Evolutionary conservation across 2,329 filamentous ascomycete species (phyloP), one percentile per base, ranked within the genome.

Genomic region (Venturia oleaginea): DNA sequence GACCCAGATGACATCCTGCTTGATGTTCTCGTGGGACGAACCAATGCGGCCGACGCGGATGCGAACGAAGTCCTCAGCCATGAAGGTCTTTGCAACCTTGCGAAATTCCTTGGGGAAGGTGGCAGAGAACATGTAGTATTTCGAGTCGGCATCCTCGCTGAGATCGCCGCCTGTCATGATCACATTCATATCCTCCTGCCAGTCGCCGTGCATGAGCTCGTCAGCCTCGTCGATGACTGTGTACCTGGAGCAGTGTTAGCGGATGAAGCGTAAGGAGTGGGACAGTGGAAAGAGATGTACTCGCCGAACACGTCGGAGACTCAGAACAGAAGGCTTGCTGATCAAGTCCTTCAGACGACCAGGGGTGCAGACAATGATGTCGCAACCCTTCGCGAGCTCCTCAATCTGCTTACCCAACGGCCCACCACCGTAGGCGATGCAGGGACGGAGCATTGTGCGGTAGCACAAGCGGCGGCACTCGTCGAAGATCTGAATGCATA

Each of bases 401-500:
- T 82, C 78, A 4, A 87, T 80, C 75, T 97, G 91, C 15, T 87
- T 83, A 1, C 76, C 74, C n/a, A 85, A 71, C 0, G 91, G 90
- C 7, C 86, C 86, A 67, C 94, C 94, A 61, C 94, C 94, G 69
- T 97, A 99, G 37, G 89, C 81, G 54, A 96, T 91, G 69, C 89
- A 92, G 30, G 94, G 93, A 48, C 94, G 91, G 65, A 99, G 82
- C 91, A 96, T 96, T 3, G 90, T 92, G 1, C 94, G 87, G 71
- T 99, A 99, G 74, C 92, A 97, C 60, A 97, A 85, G 70, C 93
- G 91, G 67, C 94, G 89, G 32, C 91, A 87, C 74, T 97, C 93
- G 67, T 96, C 91, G 76, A 96, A 97, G 69, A 97, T 96, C 73
- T 99, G 94, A 2, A 92, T 89, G 0, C 92, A 91, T 5, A 99